Evolutionary conservation across 257 asterid genomes (phyloP).

Genomic region (Nemophila menziesii): DNA sequence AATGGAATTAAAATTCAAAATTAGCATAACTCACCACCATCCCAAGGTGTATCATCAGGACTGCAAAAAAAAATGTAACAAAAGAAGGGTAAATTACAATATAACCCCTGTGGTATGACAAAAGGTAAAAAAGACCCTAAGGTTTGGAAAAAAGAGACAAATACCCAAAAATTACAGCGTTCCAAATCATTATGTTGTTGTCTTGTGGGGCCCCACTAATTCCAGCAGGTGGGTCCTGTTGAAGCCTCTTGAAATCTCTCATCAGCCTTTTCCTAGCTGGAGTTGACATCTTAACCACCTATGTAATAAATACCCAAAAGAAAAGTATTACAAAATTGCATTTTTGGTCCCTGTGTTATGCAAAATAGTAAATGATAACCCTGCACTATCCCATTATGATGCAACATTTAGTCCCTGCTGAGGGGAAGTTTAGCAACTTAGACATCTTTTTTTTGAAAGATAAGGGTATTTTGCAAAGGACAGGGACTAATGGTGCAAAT

Average conservation of each 20-base stretch:
- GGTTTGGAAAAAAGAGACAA: neutral
- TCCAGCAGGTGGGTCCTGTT: conserved; percentile 78
- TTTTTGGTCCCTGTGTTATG: neutral
- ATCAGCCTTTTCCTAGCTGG: conserved; percentile 72
- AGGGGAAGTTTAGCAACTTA: no score
- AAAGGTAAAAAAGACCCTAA: no score
- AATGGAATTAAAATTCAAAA: neutral
- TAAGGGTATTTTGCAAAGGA: no score
- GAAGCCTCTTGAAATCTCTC: conserved; percentile 79
- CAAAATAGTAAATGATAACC: no score
- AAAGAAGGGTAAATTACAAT: no score
- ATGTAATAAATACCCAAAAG: conserved; percentile 1
- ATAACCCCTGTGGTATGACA: no score
- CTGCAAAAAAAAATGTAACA: no score
- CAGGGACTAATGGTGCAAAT: no score
- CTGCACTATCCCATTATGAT: no score
- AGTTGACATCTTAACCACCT: conserved; percentile 51
- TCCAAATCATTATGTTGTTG: conserved; percentile 73
- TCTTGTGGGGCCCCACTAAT: conserved; percentile 75
- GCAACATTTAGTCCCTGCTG: no score
- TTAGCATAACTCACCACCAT: conserved; percentile 59
- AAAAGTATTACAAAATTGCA: neutral
- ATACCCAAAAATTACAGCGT: conserved; percentile 72
- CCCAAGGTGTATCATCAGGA: conserved; percentile 92
- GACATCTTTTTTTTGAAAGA: no score